Evolutionary conservation across 345 rosid genomes (phyloP).

Genomic region (Murraya paniculata): DNA sequence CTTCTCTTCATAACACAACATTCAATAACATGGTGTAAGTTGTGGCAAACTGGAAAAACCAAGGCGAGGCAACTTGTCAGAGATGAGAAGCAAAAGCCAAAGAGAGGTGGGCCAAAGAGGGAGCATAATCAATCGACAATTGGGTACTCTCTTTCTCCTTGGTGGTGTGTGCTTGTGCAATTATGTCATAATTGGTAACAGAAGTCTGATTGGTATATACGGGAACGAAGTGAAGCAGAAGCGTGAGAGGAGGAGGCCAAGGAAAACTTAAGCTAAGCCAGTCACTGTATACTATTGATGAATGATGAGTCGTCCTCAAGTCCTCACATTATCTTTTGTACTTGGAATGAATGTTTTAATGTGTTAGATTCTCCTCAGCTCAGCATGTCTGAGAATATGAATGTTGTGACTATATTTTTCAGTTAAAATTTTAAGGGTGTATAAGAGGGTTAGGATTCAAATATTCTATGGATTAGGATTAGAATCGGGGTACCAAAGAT

Average conservation of each 20-base stretch:
- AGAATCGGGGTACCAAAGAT: too few species aligned
- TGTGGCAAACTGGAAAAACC: neutral
- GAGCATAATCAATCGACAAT: neutral
- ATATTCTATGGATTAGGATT: too few species aligned
- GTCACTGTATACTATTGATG: neutral
- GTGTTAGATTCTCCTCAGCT: neutral
- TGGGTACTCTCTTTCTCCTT: neutral
- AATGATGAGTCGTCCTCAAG: neutral
- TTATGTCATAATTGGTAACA: neutral
- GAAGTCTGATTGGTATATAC: neutral
- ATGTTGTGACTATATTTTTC: too few species aligned
- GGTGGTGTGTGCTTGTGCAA: neutral
- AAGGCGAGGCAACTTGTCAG: too few species aligned
- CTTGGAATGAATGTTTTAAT: neutral
- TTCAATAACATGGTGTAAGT: neutral
- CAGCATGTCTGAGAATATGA: neutral
- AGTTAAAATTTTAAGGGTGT: too few species aligned
- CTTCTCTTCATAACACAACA: too few species aligned
- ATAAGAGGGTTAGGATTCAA: too few species aligned
- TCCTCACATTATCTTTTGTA: neutral
- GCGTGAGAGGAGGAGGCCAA: conserved; percentile 17
- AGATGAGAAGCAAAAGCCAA: too few species aligned
- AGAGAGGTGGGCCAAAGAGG: neutral
- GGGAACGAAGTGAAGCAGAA: neutral
- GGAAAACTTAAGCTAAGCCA: neutral